A percentile compares a stretch with the other conserved stretches of the same genome.
These are phyloP conservation scores for Suhomyces chickasaworum DNA, from an alignment of 1,139 yeast genomes.

Conservation along the genomic window DNA sequence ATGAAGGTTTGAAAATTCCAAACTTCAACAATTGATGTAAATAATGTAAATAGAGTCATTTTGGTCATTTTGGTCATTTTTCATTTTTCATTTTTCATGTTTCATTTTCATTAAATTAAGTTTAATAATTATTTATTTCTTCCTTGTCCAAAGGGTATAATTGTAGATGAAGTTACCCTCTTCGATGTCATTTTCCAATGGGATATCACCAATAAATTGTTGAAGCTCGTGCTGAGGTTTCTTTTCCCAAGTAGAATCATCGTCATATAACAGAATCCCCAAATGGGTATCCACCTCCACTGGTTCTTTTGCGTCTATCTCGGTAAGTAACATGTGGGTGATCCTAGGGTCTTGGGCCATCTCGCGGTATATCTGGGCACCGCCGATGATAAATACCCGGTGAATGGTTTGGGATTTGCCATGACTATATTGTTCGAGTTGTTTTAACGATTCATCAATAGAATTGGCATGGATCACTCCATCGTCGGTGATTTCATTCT, in stretches of 20 bases:
- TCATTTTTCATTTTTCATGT: too few relatives aligned
- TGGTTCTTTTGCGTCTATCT: constrained; percentile 47
- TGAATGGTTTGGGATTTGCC: constrained; percentile 36
- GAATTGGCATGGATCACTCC: constrained; percentile 47
- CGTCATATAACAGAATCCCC: constrained; percentile 34
- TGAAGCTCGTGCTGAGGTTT: constrained; percentile 36
- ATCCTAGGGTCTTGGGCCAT: constrained; percentile 49
- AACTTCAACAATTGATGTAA: constrained; percentile 11
- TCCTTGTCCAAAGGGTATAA: constrained; percentile 53
- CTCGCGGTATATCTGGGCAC: constrained; percentile 79
- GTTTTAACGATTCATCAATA: constrained; percentile 45
- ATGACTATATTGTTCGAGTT: constrained; percentile 18
- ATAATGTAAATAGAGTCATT: constrained; percentile 7
- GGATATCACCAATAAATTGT: constrained; percentile 44
- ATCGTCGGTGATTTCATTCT: constrained; percentile 23
- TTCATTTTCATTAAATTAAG: constrained; percentile 1
- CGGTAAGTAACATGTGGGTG: constrained; percentile 71
- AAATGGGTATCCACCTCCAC: constrained; percentile 67
- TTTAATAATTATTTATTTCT: constrained; percentile 5
- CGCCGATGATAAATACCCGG: constrained; percentile 84
- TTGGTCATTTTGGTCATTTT: too few relatives aligned
- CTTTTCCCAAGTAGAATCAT: constrained; percentile 38
- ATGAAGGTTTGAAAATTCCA: too few relatives aligned
- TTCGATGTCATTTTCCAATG: constrained; percentile 37
- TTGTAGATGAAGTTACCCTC: constrained; percentile 54